phyloP scores from a whole-genome alignment of 495 filamentous ascomycete species.

The Lophiotrema nucula region DNA sequence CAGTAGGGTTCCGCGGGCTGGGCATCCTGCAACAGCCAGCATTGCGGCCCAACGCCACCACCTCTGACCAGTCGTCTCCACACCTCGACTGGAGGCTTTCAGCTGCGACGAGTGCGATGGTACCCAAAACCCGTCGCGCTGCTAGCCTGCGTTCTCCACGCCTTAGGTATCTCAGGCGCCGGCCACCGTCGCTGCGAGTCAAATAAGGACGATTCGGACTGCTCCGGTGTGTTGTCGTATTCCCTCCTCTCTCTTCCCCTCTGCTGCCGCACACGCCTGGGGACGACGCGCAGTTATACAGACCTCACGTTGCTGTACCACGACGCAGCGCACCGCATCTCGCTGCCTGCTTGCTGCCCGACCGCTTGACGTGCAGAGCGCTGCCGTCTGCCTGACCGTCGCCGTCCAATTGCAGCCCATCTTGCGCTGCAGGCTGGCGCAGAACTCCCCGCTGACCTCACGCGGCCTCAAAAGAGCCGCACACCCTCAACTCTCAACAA shows the following conservation, averaged over 20 bases:
- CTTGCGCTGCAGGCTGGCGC: not conserved
- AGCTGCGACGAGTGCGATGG: too few relatives aligned
- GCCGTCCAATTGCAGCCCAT: not conserved
- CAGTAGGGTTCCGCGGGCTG: too few relatives aligned
- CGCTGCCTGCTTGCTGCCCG: constrained; percentile 18
- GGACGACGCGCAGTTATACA: not conserved
- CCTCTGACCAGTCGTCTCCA: constrained; percentile 10
- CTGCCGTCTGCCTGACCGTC: not conserved
- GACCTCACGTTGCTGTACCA: not conserved
- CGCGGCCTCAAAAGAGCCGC: constrained; percentile 13
- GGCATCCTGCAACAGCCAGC: not conserved
- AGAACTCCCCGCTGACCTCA: constrained; percentile 3
- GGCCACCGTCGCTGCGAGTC: not conserved
- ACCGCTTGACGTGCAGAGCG: constrained; percentile 17
- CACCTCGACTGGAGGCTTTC: too few relatives aligned
- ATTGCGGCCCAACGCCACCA: constrained; percentile 11
- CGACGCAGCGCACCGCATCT: not conserved
- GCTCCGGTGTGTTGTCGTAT: not conserved
- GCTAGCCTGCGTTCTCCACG: not conserved
- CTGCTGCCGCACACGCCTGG: not conserved
- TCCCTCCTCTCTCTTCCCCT: not conserved
- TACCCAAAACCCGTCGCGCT: too few relatives aligned
- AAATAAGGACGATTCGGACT: not conserved
- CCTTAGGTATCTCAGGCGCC: not conserved
- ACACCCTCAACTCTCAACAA: constrained; percentile 5